phyloP scores from a whole-genome alignment of 176 grass and related monocot species.

The Ensete glaucum region DNA sequence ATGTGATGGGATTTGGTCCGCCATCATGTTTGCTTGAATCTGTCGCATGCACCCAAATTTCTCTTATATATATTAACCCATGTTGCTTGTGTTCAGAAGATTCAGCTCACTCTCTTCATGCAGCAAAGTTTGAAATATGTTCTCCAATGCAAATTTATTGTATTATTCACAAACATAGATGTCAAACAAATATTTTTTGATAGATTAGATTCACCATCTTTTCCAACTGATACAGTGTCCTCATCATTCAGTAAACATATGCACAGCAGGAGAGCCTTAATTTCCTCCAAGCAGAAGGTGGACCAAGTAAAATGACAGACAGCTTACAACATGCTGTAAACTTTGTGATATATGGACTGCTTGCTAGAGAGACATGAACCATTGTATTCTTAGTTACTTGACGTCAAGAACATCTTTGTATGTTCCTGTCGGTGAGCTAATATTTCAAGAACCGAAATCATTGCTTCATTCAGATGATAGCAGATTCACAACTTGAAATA shows the following conservation, averaged over 20 bases:
- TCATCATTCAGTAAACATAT: too few species aligned
- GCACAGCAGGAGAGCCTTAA: too few species aligned
- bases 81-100: background rate
- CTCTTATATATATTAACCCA: slow-evolving; percentile 12
- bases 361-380: too few species aligned
- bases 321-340: background rate
- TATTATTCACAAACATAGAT: background rate
- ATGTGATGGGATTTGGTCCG: slow-evolving; percentile 48
- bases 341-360: background rate
- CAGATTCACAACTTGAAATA: too few species aligned
- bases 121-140: background rate
- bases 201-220: background rate
- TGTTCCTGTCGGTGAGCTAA: too few species aligned
- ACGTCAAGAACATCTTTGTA: too few species aligned
- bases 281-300: background rate
- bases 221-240: background rate
- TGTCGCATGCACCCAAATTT: slow-evolving; percentile 35
- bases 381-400: too few species aligned
- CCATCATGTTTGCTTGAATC: slow-evolving; percentile 39
- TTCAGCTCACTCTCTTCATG: background rate
- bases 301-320: slow-evolving; percentile 2
- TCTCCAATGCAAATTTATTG: background rate
- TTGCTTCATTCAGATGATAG: too few species aligned
- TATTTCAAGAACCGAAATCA: too few species aligned
- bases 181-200: background rate